These are phyloP conservation scores for Schizophyllum commune DNA, from an alignment of 1,284 basidiomycete species.

Conservation along the genomic window DNA sequence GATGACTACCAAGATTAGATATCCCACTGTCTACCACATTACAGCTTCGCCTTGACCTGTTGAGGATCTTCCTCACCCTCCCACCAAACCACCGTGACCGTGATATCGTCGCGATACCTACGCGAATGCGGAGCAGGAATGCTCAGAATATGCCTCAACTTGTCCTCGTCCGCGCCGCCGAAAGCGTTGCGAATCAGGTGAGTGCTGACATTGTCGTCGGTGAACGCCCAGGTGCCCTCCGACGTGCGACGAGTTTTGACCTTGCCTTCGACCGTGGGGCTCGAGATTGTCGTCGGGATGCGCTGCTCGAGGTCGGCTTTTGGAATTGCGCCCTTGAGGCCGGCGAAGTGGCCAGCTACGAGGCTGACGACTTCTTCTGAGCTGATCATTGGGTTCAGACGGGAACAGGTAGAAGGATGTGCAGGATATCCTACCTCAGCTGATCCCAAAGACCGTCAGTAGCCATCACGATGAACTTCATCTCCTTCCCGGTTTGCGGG, in stretches of 20 bases:
- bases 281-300: slow-evolving; percentile 42
- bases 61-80: slow-evolving; percentile 37
- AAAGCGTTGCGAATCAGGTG: slow-evolving; percentile 94
- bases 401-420: neutral
- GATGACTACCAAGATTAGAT: too few species aligned
- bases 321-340: slow-evolving; percentile 57
- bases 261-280: slow-evolving; percentile 57
- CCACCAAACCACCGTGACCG: slow-evolving; percentile 86
- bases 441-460: slow-evolving; percentile 96
- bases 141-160: slow-evolving; percentile 69
- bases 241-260: slow-evolving; percentile 30
- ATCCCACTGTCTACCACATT: neutral
- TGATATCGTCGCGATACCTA: slow-evolving; percentile 82
- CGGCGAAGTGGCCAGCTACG: slow-evolving; percentile 76
- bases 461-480: slow-evolving; percentile 79
- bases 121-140: slow-evolving; percentile 80
- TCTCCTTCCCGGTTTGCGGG: slow-evolving; percentile 11
- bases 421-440: slow-evolving; percentile 38
- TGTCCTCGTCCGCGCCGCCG: slow-evolving; percentile 72
- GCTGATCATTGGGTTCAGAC: slow-evolving; percentile 31
- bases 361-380: slow-evolving; percentile 94
- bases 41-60: neutral
- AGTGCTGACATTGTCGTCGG: slow-evolving; percentile 81
- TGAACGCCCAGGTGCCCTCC: slow-evolving; percentile 64
- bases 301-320: slow-evolving; percentile 47